Percentiles rank a stretch among this genome's conserved stretches.
phyloP scores from a whole-genome alignment of 1,139 yeast species.

The Suhomyces panamericanus region DNA sequence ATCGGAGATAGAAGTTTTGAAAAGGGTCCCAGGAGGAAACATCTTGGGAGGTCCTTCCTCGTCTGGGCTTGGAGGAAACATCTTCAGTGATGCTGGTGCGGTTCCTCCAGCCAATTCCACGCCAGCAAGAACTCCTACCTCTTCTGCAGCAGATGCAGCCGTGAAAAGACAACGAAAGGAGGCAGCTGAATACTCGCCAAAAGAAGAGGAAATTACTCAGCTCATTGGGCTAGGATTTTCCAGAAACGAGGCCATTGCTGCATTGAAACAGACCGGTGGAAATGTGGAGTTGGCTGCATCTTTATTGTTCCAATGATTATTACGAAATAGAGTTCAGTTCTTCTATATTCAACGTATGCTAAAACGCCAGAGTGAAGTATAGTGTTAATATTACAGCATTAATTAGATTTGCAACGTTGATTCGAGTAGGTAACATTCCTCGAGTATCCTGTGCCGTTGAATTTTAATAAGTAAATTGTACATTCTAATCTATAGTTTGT shows the following conservation, averaged over 20 bases:
- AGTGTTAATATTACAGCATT: no score
- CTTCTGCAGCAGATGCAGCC: slow-evolving; percentile 31
- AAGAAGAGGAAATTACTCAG: slow-evolving; percentile 52
- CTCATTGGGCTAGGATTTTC: slow-evolving; percentile 73
- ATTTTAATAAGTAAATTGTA: no score
- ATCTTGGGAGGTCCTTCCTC: slow-evolving; percentile 10
- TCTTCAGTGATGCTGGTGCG: slow-evolving; percentile 28
- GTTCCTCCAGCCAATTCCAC: slow-evolving; percentile 10
- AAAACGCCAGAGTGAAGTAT: no score
- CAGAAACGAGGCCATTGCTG: slow-evolving; percentile 59
- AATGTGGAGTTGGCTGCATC: slow-evolving; percentile 88
- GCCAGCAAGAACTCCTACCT: slow-evolving; percentile 14
- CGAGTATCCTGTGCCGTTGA: no score
- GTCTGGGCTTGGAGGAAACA: slow-evolving; percentile 37
- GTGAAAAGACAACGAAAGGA: slow-evolving; percentile 23
- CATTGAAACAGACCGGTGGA: slow-evolving; percentile 67
- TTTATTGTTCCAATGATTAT: slow-evolving; percentile 48
- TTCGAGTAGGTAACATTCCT: no score
- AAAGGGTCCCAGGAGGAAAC: slow-evolving; percentile 3
- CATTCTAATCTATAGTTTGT: no score
- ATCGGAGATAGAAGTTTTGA: slow-evolving; percentile 39
- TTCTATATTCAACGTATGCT: no score
- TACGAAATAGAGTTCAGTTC: not conserved
- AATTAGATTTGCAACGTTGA: no score
- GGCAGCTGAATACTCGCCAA: slow-evolving; percentile 8